Percentiles rank a stretch among this genome's conserved stretches.
Evolutionary conservation across 257 asterid species (phyloP).

Genomic region (Cruciata laevipes): DNA sequence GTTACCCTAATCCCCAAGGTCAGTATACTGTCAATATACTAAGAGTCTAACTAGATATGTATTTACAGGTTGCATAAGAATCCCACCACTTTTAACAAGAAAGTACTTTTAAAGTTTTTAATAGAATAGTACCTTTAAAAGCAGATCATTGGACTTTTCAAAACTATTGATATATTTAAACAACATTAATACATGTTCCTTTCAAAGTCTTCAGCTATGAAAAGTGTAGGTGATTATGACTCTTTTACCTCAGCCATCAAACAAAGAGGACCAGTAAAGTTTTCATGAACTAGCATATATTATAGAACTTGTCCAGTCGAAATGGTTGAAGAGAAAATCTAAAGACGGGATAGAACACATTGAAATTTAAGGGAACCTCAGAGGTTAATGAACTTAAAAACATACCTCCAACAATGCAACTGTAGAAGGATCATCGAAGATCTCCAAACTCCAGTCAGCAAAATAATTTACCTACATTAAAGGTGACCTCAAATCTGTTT

Average conservation of each 20-base stretch:
- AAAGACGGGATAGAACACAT: not conserved
- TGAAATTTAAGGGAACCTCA: not conserved
- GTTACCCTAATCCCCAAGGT: not conserved
- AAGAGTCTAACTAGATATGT: not conserved
- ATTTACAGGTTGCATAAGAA: not conserved
- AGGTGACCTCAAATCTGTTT: constrained; percentile 9
- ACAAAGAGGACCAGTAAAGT: not conserved
- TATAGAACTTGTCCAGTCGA: not conserved
- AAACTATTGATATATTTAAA: not conserved
- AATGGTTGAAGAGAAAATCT: not conserved
- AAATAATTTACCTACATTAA: constrained; percentile 71
- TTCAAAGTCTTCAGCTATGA: not conserved
- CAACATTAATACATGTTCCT: not conserved
- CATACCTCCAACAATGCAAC: constrained; percentile 76
- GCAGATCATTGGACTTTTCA: not conserved
- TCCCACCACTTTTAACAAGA: not conserved
- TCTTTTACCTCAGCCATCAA: not conserved
- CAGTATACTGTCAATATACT: not conserved
- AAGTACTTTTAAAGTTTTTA: not conserved
- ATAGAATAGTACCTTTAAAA: not conserved
- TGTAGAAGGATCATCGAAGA: constrained; percentile 88
- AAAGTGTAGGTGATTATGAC: not conserved
- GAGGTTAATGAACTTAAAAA: not conserved
- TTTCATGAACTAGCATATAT: not conserved
- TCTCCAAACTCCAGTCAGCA: constrained; percentile 83